Evolutionary conservation across 192 early-diverging fungal genomes (phyloP).

Genomic region (Umbelopsis sp.): DNA sequence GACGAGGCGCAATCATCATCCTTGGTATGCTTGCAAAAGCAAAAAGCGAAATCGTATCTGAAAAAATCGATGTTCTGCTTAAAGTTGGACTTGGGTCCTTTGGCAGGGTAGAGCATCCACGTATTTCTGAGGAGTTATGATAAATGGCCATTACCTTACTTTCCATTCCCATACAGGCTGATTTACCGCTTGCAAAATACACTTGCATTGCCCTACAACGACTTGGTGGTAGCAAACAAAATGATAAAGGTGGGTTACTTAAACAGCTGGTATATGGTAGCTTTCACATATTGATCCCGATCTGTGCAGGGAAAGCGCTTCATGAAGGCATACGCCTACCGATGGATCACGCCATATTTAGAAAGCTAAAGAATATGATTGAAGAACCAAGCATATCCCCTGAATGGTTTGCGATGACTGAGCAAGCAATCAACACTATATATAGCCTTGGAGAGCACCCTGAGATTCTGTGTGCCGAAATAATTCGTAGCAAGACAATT

Average conservation of each 20-base stretch:
- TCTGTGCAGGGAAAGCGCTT: slow-evolving; percentile 22
- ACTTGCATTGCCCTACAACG: slow-evolving; percentile 93
- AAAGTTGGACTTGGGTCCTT: slow-evolving; percentile 83
- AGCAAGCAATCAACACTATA: slow-evolving; percentile 94
- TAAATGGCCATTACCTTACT: background rate
- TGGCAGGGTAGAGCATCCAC: slow-evolving; percentile 59
- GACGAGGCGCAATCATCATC: slow-evolving; percentile 90
- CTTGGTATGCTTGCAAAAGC: slow-evolving; percentile 93
- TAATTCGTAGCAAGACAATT: slow-evolving; percentile 71
- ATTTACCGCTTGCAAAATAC: slow-evolving; percentile 84
- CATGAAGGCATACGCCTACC: slow-evolving; percentile 50
- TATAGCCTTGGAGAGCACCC: slow-evolving; percentile 91
- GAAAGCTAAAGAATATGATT: slow-evolving; percentile 47
- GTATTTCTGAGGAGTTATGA: background rate
- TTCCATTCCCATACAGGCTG: slow-evolving; percentile 50
- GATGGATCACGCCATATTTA: slow-evolving; percentile 60
- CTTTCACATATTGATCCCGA: background rate
- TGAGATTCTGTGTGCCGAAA: slow-evolving; percentile 73
- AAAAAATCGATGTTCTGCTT: slow-evolving; percentile 85
- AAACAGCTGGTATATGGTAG: slow-evolving; percentile 7
- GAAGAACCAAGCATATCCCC: slow-evolving; percentile 45
- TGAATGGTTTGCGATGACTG: slow-evolving; percentile 70
- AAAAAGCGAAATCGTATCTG: slow-evolving; percentile 75
- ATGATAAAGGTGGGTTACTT: slow-evolving; percentile 60
- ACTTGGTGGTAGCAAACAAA: slow-evolving; percentile 59